Percentiles rank a stretch among this genome's conserved stretches.
phyloP scores from a whole-genome alignment of 805 yeast species.

The Pichia membranifaciens region DNA sequence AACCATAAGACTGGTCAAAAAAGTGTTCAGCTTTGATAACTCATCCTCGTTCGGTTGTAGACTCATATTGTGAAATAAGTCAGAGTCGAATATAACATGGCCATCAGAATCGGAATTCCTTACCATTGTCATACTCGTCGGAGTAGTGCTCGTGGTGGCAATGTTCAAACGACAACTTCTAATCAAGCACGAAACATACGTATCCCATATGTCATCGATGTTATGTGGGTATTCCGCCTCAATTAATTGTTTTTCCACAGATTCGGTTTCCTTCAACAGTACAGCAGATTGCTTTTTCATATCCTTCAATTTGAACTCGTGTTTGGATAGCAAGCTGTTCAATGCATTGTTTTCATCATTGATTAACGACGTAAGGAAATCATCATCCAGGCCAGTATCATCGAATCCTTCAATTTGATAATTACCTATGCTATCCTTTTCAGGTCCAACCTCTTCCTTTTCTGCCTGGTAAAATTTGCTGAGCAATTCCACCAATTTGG shows the following conservation, averaged over 20 bases:
- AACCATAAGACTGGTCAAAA: neutral
- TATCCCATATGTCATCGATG: neutral
- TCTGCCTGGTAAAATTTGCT: conserved; percentile 12
- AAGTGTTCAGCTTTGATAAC: neutral
- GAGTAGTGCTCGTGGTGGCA: too few species aligned
- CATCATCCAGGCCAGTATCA: conserved; percentile 54
- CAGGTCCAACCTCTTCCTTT: neutral
- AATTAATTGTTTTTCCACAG: conserved; percentile 16
- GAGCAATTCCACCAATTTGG: conserved; percentile 42
- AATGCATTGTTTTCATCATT: conserved; percentile 26
- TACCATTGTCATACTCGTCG: too few species aligned
- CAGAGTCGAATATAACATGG: neutral
- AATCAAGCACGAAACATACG: conserved; percentile 16
- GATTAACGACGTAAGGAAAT: conserved; percentile 44
- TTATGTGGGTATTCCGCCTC: conserved; percentile 22
- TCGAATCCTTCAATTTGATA: conserved; percentile 38
- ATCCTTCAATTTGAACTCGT: conserved; percentile 20
- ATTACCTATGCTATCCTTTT: conserved; percentile 16
- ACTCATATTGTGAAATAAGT: neutral
- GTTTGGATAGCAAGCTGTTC: conserved; percentile 20
- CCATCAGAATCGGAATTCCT: neutral
- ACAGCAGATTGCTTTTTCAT: conserved; percentile 24
- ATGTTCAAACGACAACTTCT: conserved; percentile 7
- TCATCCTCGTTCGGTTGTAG: neutral
- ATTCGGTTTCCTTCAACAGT: conserved; percentile 19